Evolutionary conservation across 2,329 filamentous ascomycete genomes (phyloP), one percentile per base, ranked within the genome.

Genomic region (Penicillium digitatum): DNA sequence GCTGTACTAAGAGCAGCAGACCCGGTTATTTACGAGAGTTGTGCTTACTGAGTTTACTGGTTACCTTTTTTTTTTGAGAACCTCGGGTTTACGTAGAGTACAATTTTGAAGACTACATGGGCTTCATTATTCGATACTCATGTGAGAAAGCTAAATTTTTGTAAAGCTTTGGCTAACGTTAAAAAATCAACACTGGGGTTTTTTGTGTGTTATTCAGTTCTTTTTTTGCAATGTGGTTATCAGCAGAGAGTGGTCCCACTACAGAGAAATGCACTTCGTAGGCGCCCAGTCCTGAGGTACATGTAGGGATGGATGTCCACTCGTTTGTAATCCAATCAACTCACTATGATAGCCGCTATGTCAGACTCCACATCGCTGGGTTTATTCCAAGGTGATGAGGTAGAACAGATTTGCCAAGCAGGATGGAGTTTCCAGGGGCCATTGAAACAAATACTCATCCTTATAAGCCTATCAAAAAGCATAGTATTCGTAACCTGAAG

Each of bases 41-140:
- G 32, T 9, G 22, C 38, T 14, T 52, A 29, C 18, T 47, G 32
- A 10, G 27, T 20, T 9, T 29, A 52, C 26, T 37, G 42, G 40
- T 46, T 46, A 10, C 27, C 50, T 10, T 52, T 46, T 38, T 39
- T 52, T 2, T 52, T n/a, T n/a, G 50, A 52, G 31, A 12, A n/a
- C 1, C n/a, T 37, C 4, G 6, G n/a, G 35, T 4, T 18, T 16
- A 24, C 20, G 16, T 39, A 16, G n/a, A n/a, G n/a, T n/a, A n/a
- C 20, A 20, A 39, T 37, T n/a, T 20, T n/a, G 16, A 10, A 7
- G 32, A 35, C 16, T 35, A 35, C 16, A 35, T 35, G 8, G 8
- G 16, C 8, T 8, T 7, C 32, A 34, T n/a, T 34, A 16, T 16
- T 34, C n/a, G 32, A n/a, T 35, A n/a, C 9, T 35, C n/a, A n/a